Base-by-base conservation (phyloP, 768 basidiomycete species). In the Termitomyces sp. region DNA sequence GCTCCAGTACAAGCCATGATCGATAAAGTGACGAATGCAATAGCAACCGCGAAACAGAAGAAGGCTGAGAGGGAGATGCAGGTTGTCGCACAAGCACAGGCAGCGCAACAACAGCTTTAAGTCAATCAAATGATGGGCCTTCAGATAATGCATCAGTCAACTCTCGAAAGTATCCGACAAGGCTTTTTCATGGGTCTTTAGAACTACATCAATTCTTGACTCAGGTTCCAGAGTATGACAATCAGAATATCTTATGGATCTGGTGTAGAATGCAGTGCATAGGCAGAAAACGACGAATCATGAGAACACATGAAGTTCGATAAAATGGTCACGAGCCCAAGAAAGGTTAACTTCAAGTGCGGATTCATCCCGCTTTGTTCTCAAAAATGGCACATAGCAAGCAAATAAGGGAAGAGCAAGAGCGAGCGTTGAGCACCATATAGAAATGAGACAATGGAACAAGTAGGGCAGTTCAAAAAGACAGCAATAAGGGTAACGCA, bases 1-100 rank as follows among this genome's bases (percentile, higher is more conserved):
- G 53, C 51, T 29, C 57, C 55, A 2, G 57, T 61, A 37, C 60
- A 60, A 43, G 60, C 47, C 25, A 60, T 63, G 61, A 34, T 63
- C 29, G 48, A 65, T 32, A 54, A 43, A 37, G 59, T 63, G 15
- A 62, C 61, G 12, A 38, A 50, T 10, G 57, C 62, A 1, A 43
- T 51, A 40, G 59, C 45, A n/a, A 31, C 46, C 12, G 61, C 60
- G 3, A 58, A 54, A 37, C 43, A 63, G 43, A 63, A 63, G 43
- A 63, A 59, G 36, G 62, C 51, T 17, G 53, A 60, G 43, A 59
- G 47, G 32, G 62, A 63, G 43, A 60, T 25, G 53, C 49, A 15
- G 37, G 49, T 17, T 45, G 57, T 32, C 1, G 37, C 36, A 34
- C 32, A 61, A n/a, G 47, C 42, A 3, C 45, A 54, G 52, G n/a